phyloP scores from a whole-genome alignment of 768 basidiomycete species.

The Boletus pseudo-olivaceus region DNA sequence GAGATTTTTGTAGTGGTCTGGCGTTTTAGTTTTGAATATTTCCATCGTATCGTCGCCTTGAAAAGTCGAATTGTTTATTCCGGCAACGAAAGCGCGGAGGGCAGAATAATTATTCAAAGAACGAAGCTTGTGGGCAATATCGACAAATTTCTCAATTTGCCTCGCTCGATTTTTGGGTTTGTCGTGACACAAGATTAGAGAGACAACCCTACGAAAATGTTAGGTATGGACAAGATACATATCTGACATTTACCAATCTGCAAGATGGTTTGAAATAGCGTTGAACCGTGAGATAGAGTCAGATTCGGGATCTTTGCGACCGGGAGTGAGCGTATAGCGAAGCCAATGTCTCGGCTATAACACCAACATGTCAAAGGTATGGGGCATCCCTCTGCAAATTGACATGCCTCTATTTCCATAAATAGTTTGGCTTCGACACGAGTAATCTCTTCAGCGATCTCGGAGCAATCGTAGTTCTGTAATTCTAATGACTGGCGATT shows the following conservation, averaged over 20 bases:
- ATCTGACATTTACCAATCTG: constrained; percentile 59
- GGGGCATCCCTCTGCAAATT: background rate
- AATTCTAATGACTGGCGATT: constrained; percentile 56
- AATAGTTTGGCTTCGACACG: constrained; percentile 67
- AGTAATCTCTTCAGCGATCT: constrained; percentile 86
- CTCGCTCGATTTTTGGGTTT: constrained; percentile 69
- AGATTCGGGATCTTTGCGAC: constrained; percentile 57
- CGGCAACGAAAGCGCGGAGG: constrained; percentile 89
- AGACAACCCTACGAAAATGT: constrained; percentile 68
- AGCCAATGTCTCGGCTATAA: constrained; percentile 84
- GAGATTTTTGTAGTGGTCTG: constrained; percentile 73
- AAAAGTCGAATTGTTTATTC: constrained; percentile 81
- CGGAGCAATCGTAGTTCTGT: constrained; percentile 51
- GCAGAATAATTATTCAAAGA: constrained; percentile 90
- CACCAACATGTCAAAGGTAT: background rate
- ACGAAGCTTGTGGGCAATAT: constrained; percentile 77
- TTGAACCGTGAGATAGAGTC: constrained; percentile 77
- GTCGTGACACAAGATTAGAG: constrained; percentile 86
- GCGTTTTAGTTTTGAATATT: constrained; percentile 59
- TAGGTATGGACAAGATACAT: background rate
- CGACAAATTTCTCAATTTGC: constrained; percentile 86
- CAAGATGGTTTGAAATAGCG: constrained; percentile 75
- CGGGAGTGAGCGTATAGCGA: constrained; percentile 67
- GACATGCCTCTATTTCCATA: constrained; percentile 67
- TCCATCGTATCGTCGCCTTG: constrained; percentile 77